Evolutionary conservation across 495 filamentous ascomycete species (phyloP), one percentile per base, ranked within the genome.

Genomic region (Pseudomonodictys pantanalensis): DNA sequence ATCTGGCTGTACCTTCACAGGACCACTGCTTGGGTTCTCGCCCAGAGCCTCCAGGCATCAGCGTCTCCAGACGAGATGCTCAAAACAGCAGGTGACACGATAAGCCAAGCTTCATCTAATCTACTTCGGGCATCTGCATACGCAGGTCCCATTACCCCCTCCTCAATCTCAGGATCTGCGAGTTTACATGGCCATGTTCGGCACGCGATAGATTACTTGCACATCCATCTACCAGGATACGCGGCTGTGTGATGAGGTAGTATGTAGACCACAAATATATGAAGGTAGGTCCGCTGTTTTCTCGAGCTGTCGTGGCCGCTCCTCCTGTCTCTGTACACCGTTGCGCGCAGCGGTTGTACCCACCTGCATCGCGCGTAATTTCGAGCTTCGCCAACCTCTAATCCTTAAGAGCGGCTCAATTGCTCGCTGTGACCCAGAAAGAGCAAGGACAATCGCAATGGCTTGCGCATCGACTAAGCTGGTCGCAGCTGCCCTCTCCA

Each of bases 401-500:
- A 41, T 41, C 3, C 12, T 3, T 18, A 41, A 41, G 38, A 41
- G 12, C 38, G 12, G 15, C 38, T 35, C 32, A n/a, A 15, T 18
- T 5, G 20, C 3, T 12, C 12, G 20, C 38, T 5, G 38, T 15
- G 20, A 18, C 43, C 7, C n/a, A n/a, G n/a, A 22, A 22, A 24
- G 43, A 23, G 43, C 43, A 24, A 11, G 2, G 10, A 7, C 22
- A n/a, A 23, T n/a, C 43, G 15, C 18, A 23, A 23, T 47, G 18
- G 43, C 43, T 22, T 2, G 20, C 4, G 12, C 24, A 28, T 15
- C 43, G 24, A 7, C 20, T 22, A 22, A n/a, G 5, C 43, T 47
- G 43, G 20, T 47, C 6, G 18, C 43, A 32, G 25, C 33, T 6
- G 18, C 17, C 38, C 3, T 69, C 73, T 45, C 69, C 72, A n/a